Evolutionary conservation across 2,329 filamentous ascomycete genomes (phyloP).

Genomic region (Arthrinium phaeospermum): DNA sequence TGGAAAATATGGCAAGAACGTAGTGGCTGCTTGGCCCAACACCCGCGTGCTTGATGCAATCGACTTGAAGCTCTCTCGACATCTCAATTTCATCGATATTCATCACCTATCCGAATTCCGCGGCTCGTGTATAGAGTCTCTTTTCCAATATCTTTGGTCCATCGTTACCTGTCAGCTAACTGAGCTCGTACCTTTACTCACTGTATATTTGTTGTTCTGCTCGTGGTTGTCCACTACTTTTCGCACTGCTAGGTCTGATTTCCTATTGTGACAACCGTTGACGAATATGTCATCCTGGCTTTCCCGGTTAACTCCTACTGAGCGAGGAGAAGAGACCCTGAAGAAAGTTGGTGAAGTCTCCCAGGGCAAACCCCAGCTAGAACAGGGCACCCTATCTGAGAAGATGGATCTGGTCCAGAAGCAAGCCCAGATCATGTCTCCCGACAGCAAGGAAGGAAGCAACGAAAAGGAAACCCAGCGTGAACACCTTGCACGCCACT

Average conservation of each 20-base stretch:
- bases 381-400: neutral
- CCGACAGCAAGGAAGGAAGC: neutral
- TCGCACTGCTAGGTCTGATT: neutral
- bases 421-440: neutral
- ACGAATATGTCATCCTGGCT: neutral
- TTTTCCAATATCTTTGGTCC: neutral
- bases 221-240: neutral
- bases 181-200: neutral
- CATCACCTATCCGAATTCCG: neutral
- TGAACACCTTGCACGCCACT: neutral
- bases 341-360: neutral
- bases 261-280: neutral
- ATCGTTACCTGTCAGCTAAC: neutral
- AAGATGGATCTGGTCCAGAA: neutral
- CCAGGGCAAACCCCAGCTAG: neutral
- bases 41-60: neutral
- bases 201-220: neutral
- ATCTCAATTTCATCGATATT: neutral
- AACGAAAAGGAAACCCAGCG: neutral
- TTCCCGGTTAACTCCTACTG: neutral
- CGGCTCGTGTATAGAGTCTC: neutral
- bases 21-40: neutral
- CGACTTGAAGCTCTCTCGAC: neutral
- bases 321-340: neutral
- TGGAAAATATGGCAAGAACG: neutral